Evolutionary conservation across 768 basidiomycete species (phyloP), one percentile per base, ranked within the genome.

Genomic region (Mycena maculata): DNA sequence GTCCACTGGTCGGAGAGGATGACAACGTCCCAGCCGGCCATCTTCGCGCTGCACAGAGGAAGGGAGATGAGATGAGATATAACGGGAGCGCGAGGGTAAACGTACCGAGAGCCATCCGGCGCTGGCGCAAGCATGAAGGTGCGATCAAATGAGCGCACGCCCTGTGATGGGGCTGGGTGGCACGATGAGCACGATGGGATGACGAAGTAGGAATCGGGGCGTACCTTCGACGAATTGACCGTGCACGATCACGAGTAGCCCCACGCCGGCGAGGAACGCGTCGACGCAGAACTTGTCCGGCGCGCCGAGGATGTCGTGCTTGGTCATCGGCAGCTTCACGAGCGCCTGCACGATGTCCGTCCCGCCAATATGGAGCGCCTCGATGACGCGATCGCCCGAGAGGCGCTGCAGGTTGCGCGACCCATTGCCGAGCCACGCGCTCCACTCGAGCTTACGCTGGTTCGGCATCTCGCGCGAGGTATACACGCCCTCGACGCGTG

Each of bases 91-190:
- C 53, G 52, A 62, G 25, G 2, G 5, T 28, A 48, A 55, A 86
- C 95, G 70, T 78, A 97, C 96, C 90, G 83, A 72, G 96, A 96
- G 28, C 90, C 92, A 56, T 91, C 89, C 27, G 89, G 79, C 3
- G 96, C 91, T 41, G 92, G 92, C 6, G 90, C 89, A 27, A 99
- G 82, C 60, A 99, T 86, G 75, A 99, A 96, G 0, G 94, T 90
- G 63, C 98, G 87, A 76, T 98, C 95, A 78, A 99, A 99, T 23
- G 96, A 97, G 49, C 97, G 88, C 25, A 95, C 80, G 13, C 95
- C 96, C 59, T 88, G 87, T 11, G 88, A 83, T 28, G 91, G 90
- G 70, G 87, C 91, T 93, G 54, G 15, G 70, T 2, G 33, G 61
- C 33, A 28, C 16, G 12, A 36, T 68, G 11, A 60, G 36, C 16